Evolutionary conservation across 495 filamentous ascomycete genomes (phyloP).

Genomic region (Geoglossum glabrum): DNA sequence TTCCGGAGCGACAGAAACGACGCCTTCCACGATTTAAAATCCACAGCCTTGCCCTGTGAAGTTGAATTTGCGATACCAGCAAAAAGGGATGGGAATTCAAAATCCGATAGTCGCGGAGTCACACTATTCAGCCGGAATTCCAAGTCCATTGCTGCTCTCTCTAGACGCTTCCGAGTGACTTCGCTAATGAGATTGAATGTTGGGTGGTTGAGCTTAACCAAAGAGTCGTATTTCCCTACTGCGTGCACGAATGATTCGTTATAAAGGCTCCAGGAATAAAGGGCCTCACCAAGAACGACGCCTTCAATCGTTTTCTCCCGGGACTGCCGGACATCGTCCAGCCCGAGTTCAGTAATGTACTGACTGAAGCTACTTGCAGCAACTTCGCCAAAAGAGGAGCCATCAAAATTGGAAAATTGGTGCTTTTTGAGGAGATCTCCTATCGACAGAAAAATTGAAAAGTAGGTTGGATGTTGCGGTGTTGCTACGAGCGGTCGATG

Average conservation of each 20-base stretch:
- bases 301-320: slow-evolving; percentile 83
- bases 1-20: slow-evolving; percentile 55
- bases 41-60: slow-evolving; percentile 49
- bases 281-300: slow-evolving; percentile 66
- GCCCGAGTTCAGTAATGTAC: slow-evolving; percentile 50
- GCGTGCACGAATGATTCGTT: slow-evolving; percentile 83
- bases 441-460: slow-evolving; percentile 54
- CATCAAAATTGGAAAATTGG: slow-evolving; percentile 63
- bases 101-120: slow-evolving; percentile 49
- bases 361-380: slow-evolving; percentile 54
- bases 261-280: slow-evolving; percentile 65
- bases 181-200: slow-evolving; percentile 47
- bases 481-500: slow-evolving; percentile 68
- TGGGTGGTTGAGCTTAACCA: slow-evolving; percentile 45
- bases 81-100: slow-evolving; percentile 83
- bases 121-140: slow-evolving; percentile 43
- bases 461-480: slow-evolving; percentile 40
- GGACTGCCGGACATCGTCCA: slow-evolving; percentile 66
- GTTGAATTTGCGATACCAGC: slow-evolving; percentile 67
- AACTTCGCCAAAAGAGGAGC: slow-evolving; percentile 64
- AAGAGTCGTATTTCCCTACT: slow-evolving; percentile 68
- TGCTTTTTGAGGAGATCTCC: slow-evolving; percentile 47
- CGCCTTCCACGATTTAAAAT: slow-evolving; percentile 67
- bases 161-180: slow-evolving; percentile 55
- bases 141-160: slow-evolving; percentile 64